Percentiles rank a stretch among this genome's conserved stretches.
Evolutionary conservation across 768 basidiomycete species (phyloP).

Genomic region (Mycena haematopus): DNA sequence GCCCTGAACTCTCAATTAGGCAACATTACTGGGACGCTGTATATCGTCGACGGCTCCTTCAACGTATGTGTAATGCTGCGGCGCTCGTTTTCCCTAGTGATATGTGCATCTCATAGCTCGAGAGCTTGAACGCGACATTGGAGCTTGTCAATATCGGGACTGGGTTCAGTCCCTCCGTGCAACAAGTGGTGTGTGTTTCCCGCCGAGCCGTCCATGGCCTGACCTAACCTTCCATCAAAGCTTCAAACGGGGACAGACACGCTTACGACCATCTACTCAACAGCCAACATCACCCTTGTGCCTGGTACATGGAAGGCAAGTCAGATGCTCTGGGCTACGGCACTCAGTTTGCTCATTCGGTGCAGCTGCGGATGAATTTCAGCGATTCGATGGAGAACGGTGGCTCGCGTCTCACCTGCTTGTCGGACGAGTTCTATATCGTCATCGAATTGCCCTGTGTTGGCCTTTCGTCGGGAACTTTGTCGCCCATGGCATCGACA

Average conservation of each 20-base stretch:
- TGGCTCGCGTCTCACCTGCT: not conserved
- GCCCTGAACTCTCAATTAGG: not conserved
- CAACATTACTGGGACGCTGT: not conserved
- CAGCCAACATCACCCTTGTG: not conserved
- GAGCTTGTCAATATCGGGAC: not conserved
- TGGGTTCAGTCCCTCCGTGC: not conserved
- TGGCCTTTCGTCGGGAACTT: not conserved
- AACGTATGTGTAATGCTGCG: not conserved
- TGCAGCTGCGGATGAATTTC: not conserved
- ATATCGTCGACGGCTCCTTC: not conserved
- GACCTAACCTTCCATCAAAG: not conserved
- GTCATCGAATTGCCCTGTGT: not conserved
- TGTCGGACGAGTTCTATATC: slow-evolving; percentile 1
- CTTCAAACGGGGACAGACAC: not conserved
- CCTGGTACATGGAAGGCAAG: not conserved
- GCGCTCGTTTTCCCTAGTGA: not conserved
- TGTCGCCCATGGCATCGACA: not conserved
- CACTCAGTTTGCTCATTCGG: not conserved
- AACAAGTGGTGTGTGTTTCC: not conserved
- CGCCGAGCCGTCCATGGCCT: not conserved
- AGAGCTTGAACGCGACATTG: not conserved
- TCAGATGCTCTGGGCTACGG: not conserved
- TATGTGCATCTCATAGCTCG: not conserved
- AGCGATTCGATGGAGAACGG: not conserved
- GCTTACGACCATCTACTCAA: not conserved